Conservation (phyloP, 352 stramenopile species). For the Pythium aristosporum region DNA sequence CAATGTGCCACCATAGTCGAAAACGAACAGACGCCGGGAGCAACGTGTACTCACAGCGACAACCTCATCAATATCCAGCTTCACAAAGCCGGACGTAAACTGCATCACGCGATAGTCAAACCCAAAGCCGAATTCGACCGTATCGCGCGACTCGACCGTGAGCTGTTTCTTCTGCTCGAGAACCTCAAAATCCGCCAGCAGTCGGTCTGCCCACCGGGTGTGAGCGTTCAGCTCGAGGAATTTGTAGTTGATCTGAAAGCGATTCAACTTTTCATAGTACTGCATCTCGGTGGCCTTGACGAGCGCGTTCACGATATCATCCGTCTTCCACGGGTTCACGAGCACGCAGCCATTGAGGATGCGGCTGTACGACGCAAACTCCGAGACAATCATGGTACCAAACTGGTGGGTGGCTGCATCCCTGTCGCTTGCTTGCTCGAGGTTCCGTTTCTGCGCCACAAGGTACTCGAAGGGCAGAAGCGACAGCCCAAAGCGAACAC, state of each 20-base stretch:
- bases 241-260: conserved; percentile 74
- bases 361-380: conserved; percentile 96
- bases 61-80: conserved; percentile 89
- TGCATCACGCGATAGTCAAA: conserved; percentile 96
- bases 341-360: conserved; percentile 96
- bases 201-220: conserved; percentile 91
- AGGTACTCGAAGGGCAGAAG: conserved; percentile 81
- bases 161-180: conserved; percentile 44
- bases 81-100: conserved; percentile 93
- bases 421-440: conserved; percentile 30
- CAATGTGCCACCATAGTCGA: conserved; percentile 98
- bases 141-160: conserved; percentile 45
- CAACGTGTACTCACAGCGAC: conserved; percentile 73
- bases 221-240: conserved; percentile 86
- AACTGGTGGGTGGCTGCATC: conserved; percentile 36
- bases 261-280: conserved; percentile 74
- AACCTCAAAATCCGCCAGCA: conserved; percentile 94
- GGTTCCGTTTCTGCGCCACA: conserved; percentile 56
- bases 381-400: conserved; percentile 93
- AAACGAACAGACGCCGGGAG: conserved; percentile 89
- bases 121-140: conserved; percentile 92
- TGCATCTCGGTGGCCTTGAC: conserved; percentile 70
- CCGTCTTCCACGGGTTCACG: conserved; percentile 97
- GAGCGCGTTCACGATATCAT: conserved; percentile 77
- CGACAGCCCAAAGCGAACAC: conserved; percentile 62